A percentile compares a stretch with the other conserved stretches of the same genome.
These are phyloP conservation scores for Spathaspora sp. DNA, from an alignment of 805 yeast genomes.

Conservation along the genomic window DNA sequence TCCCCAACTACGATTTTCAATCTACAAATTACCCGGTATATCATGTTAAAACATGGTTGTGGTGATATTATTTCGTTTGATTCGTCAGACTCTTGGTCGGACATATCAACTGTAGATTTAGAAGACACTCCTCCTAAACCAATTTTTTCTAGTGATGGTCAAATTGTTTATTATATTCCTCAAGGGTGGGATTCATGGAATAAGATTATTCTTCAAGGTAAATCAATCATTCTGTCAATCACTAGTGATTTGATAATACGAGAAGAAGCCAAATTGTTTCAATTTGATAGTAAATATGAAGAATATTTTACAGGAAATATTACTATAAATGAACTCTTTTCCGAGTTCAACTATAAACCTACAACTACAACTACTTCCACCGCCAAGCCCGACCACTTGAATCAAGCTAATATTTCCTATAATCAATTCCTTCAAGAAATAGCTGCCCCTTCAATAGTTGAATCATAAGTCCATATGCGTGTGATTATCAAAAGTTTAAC, in stretches of 20 bases:
- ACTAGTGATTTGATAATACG: slow-evolving; percentile 15
- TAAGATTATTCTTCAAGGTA: slow-evolving; percentile 39
- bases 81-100: slow-evolving; percentile 4
- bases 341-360: not conserved
- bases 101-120: slow-evolving; percentile 3
- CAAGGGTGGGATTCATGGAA: slow-evolving; percentile 50
- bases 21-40: slow-evolving; percentile 34
- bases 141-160: slow-evolving; percentile 10
- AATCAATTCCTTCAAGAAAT: not conserved
- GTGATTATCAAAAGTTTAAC: not conserved
- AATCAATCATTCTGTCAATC: slow-evolving; percentile 15
- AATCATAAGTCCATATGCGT: not conserved
- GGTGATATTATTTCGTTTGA: slow-evolving; percentile 4
- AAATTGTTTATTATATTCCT: slow-evolving; percentile 36
- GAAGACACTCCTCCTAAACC: slow-evolving; percentile 12
- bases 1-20: slow-evolving; percentile 16
- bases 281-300: slow-evolving; percentile 3
- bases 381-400: not conserved
- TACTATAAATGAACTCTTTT: not conserved
- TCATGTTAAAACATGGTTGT: slow-evolving; percentile 28
- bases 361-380: not conserved
- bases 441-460: not conserved
- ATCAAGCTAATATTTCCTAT: not conserved
- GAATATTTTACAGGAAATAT: not conserved
- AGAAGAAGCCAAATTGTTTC: slow-evolving; percentile 19